Evolutionary conservation across 192 early-diverging fungal species (phyloP).

Genomic region (Coemansia sp.): DNA sequence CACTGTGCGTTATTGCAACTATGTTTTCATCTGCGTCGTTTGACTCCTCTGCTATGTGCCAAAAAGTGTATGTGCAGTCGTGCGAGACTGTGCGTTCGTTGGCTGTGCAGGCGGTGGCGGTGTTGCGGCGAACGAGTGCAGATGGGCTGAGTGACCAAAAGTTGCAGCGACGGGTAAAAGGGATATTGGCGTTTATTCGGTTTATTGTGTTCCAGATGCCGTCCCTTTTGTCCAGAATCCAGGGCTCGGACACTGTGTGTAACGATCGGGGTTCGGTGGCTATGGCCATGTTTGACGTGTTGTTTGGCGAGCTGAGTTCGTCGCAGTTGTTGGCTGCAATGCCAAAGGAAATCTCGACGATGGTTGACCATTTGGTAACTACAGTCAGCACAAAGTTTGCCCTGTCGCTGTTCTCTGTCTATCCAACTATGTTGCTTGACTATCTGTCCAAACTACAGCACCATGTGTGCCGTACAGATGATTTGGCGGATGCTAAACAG

Average conservation of each 20-base stretch:
- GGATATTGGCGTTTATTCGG: slow-evolving; percentile 25
- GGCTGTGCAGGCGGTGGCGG: slow-evolving; percentile 9
- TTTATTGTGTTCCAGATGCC: slow-evolving; percentile 47
- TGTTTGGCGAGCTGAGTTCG: slow-evolving; percentile 24
- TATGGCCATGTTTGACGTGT: slow-evolving; percentile 21
- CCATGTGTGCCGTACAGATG: background rate
- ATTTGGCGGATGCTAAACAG: background rate
- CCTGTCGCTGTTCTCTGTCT: slow-evolving; percentile 14
- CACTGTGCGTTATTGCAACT: slow-evolving; percentile 25
- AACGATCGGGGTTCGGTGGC: background rate
- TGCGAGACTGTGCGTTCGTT: slow-evolving; percentile 17
- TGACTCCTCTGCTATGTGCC: slow-evolving; percentile 16
- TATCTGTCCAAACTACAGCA: slow-evolving; percentile 17
- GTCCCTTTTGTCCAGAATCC: slow-evolving; percentile 12
- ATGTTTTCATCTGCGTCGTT: slow-evolving; percentile 22
- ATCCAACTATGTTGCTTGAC: background rate
- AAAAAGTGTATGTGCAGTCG: slow-evolving; percentile 18
- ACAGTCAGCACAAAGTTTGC: slow-evolving; percentile 20
- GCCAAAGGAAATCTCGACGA: slow-evolving; percentile 4
- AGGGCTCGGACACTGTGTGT: background rate
- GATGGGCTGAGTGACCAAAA: slow-evolving; percentile 13
- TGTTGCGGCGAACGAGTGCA: slow-evolving; percentile 1
- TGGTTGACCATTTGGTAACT: slow-evolving; percentile 9
- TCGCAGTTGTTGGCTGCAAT: background rate
- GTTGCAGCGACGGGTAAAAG: slow-evolving; percentile 20